These are phyloP conservation scores for Candida nemodendra DNA, from an alignment of 805 yeast genomes.

Conservation along the genomic window DNA sequence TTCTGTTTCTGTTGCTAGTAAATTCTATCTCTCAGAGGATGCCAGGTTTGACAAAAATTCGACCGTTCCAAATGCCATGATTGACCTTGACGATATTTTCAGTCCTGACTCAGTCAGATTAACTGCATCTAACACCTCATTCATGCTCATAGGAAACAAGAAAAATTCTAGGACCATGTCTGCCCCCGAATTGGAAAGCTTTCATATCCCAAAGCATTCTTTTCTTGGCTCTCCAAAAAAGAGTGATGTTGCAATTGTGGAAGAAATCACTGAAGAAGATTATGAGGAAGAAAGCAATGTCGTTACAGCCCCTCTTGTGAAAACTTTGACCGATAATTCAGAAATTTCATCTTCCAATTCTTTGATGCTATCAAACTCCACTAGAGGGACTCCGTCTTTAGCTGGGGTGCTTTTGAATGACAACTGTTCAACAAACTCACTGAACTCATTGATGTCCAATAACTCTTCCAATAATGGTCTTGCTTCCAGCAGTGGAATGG, in stretches of 20 bases:
- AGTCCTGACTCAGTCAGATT: constrained; percentile 11
- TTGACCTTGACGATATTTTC: constrained; percentile 34
- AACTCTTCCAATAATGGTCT: constrained; percentile 16
- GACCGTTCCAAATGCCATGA: constrained; percentile 32
- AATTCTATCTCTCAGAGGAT: constrained; percentile 34
- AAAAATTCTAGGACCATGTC: constrained; percentile 20
- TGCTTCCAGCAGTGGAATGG: constrained; percentile 1
- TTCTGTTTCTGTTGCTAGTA: constrained; percentile 13
- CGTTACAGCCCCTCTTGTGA: constrained; percentile 8
- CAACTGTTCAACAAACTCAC: constrained; percentile 27
- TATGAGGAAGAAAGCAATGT: constrained; percentile 12
- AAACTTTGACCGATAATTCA: constrained; percentile 18
- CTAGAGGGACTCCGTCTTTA: constrained; percentile 18
- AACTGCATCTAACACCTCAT: constrained; percentile 2
- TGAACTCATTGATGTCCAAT: constrained; percentile 24
- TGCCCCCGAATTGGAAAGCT: constrained; percentile 20
- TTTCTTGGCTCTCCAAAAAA: constrained; percentile 32
- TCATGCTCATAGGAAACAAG: constrained; percentile 1
- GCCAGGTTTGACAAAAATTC: constrained; percentile 27
- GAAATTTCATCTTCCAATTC: constrained; percentile 24
- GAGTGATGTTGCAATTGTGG: constrained; percentile 30
- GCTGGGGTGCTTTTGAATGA: constrained; percentile 20
- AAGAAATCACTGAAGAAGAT: constrained; percentile 31
- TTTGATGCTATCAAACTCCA: constrained; percentile 10
- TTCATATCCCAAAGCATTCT: constrained; percentile 29